These are phyloP conservation scores for Hypoxylon sp. DNA, from an alignment of 2,329 filamentous ascomycete species.

Conservation along the genomic window DNA sequence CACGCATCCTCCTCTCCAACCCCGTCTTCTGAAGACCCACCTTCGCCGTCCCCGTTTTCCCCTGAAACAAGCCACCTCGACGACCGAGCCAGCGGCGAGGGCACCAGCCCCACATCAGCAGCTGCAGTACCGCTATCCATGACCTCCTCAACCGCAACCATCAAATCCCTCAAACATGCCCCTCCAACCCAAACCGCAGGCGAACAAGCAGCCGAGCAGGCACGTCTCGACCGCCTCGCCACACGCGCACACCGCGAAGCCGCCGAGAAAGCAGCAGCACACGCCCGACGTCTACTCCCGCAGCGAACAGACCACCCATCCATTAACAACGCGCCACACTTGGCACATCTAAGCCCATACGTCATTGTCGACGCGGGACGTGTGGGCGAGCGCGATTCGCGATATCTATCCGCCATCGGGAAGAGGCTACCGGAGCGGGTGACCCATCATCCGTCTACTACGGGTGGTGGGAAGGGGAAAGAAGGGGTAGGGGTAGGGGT, in stretches of 20 bases:
- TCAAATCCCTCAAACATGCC: not conserved
- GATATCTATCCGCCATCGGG: conserved; percentile 75
- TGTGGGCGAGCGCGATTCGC: conserved; percentile 81
- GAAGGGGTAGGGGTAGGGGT: conserved; percentile 4
- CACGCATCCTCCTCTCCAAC: conserved; percentile 40
- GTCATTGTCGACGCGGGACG: conserved; percentile 84
- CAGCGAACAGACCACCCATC: conserved; percentile 67
- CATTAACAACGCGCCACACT: conserved; percentile 68
- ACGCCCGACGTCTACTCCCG: conserved; percentile 65
- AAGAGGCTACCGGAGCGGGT: conserved; percentile 57
- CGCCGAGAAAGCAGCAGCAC: conserved; percentile 68
- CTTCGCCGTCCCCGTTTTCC: conserved; percentile 28
- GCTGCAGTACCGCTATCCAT: conserved; percentile 23
- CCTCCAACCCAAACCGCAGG: conserved; percentile 56
- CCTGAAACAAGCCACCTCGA: conserved; percentile 19
- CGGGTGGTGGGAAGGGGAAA: not conserved
- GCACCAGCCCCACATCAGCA: conserved; percentile 6
- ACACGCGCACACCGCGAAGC: conserved; percentile 67
- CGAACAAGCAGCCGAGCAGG: conserved; percentile 70
- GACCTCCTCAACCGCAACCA: conserved; percentile 30
- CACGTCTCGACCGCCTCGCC: conserved; percentile 71
- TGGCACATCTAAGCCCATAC: conserved; percentile 70
- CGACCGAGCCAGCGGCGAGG: not conserved
- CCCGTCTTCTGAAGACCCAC: conserved; percentile 42
- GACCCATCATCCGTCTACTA: not conserved